Evolutionary conservation across 345 rosid species (phyloP).

Genomic region (Lepidium africanum): DNA sequence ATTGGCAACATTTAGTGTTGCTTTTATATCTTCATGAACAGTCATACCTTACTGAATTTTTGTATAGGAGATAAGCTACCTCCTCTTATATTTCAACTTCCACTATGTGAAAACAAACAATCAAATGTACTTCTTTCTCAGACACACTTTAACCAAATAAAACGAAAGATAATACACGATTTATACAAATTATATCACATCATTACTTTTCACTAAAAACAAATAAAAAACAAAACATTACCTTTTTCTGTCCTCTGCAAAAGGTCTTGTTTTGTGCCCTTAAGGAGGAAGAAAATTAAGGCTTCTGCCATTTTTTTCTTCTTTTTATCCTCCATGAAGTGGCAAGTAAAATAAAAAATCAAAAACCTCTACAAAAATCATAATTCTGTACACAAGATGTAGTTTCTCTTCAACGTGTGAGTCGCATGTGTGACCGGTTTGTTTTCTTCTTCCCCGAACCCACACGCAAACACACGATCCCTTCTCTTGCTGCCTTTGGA

Average conservation of each 20-base stretch:
- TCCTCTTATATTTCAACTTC: slow-evolving; percentile 13
- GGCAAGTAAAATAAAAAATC: slow-evolving; percentile 21
- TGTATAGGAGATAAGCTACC: too few relatives aligned
- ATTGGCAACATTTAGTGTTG: too few relatives aligned
- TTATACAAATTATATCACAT: slow-evolving; percentile 24
- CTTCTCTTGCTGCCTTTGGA: slow-evolving; percentile 18
- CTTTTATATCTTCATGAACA: too few relatives aligned
- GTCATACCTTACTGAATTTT: too few relatives aligned
- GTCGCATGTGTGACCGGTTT: slow-evolving; percentile 5
- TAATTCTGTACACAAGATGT: slow-evolving; percentile 21
- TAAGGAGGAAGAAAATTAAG: background rate
- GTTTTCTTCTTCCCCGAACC: slow-evolving; percentile 1
- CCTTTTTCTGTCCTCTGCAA: slow-evolving; percentile 6
- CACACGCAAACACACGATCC: background rate
- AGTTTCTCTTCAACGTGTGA: slow-evolving; percentile 12
- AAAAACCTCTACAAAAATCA: slow-evolving; percentile 23
- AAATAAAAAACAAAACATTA: slow-evolving; percentile 1
- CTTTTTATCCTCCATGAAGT: background rate
- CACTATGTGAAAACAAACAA: slow-evolving; percentile 25
- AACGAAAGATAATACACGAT: slow-evolving; percentile 17
- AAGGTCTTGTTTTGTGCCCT: slow-evolving; percentile 13
- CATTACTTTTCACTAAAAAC: slow-evolving; percentile 3
- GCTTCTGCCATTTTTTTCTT: slow-evolving; percentile 1
- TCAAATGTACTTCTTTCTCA: background rate
- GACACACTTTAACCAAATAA: background rate